phyloP scores from a whole-genome alignment of 139 green algal genomes.

The Spirogloea muscicola region DNA sequence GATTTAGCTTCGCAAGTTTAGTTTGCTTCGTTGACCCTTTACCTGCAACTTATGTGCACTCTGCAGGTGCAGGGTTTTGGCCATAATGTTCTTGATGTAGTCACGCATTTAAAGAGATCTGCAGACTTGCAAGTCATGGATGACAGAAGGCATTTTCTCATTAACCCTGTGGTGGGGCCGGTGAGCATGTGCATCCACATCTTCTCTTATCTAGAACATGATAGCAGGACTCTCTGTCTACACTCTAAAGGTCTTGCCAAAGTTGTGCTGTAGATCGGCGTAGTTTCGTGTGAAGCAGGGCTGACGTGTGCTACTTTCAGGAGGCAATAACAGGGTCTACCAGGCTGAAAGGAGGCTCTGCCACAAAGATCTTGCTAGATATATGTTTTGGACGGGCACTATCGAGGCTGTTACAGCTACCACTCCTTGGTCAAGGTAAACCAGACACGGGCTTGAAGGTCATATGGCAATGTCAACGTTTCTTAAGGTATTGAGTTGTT shows the following conservation, averaged over 20 bases:
- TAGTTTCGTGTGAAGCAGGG: no score
- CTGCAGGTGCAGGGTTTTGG: conserved; percentile 6
- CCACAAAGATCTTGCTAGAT: conserved; percentile 50
- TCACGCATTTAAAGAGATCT: background rate
- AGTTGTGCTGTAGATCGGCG: no score
- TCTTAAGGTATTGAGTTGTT: no score
- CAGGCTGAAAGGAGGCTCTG: conserved; percentile 46
- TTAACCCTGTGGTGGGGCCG: conserved; percentile 32
- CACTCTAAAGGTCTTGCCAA: no score
- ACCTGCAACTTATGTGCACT: background rate
- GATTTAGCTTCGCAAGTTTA: no score
- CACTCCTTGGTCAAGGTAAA: no score
- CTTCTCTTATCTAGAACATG: no score
- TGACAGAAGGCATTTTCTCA: conserved; percentile 14
- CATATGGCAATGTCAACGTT: no score
- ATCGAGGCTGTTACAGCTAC: background rate
- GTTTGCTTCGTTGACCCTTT: no score
- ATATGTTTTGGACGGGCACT: conserved; percentile 29
- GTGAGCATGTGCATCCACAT: conserved; percentile 11
- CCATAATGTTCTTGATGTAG: conserved; percentile 12
- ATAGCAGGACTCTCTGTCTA: no score
- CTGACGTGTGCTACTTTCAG: no score
- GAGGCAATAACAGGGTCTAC: conserved; percentile 51
- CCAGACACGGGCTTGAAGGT: no score
- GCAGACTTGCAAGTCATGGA: background rate